Percentiles rank a stretch among this genome's conserved stretches.
Evolutionary conservation across 2,329 filamentous ascomycete genomes (phyloP).

Genomic region (Aspergillus sclerotialis): DNA sequence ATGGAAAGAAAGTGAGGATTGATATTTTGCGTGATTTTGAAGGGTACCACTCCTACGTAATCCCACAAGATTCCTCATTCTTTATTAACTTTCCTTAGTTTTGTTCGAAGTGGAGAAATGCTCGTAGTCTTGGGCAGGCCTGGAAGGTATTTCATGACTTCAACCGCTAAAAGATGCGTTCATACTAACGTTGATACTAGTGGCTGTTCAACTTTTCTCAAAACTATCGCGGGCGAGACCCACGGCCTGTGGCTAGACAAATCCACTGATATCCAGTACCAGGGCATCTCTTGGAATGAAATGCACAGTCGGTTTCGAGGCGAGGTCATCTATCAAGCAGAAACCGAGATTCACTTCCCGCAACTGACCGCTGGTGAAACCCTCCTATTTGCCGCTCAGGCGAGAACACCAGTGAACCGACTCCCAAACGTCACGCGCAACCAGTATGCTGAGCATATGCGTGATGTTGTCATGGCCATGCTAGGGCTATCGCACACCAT

Average conservation of each 20-base stretch:
- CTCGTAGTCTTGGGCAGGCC: slow-evolving; percentile 47
- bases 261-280: slow-evolving; percentile 71
- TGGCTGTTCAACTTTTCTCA: slow-evolving; percentile 73
- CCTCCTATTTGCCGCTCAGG: slow-evolving; percentile 65
- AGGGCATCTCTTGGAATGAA: slow-evolving; percentile 55
- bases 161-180: neutral
- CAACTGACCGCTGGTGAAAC: slow-evolving; percentile 71
- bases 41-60: too few relatives aligned
- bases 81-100: too few relatives aligned
- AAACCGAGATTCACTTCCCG: slow-evolving; percentile 76
- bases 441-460: slow-evolving; percentile 40
- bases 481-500: slow-evolving; percentile 50
- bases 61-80: too few relatives aligned
- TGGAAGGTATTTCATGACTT: slow-evolving; percentile 25
- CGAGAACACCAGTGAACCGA: slow-evolving; percentile 41
- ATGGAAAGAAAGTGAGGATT: slow-evolving; percentile 36
- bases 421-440: slow-evolving; percentile 34
- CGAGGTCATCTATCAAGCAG: slow-evolving; percentile 78
- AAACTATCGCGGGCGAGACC: slow-evolving; percentile 76
- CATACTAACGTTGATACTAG: slow-evolving; percentile 13
- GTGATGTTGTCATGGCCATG: slow-evolving; percentile 47
- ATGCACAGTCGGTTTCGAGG: slow-evolving; percentile 75
- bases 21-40: slow-evolving; percentile 59
- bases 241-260: slow-evolving; percentile 70
- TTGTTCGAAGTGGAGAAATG: slow-evolving; percentile 49